Evolutionary conservation across 1,139 yeast species (phyloP).

Genomic region (Blastobotrys ciferrii): DNA sequence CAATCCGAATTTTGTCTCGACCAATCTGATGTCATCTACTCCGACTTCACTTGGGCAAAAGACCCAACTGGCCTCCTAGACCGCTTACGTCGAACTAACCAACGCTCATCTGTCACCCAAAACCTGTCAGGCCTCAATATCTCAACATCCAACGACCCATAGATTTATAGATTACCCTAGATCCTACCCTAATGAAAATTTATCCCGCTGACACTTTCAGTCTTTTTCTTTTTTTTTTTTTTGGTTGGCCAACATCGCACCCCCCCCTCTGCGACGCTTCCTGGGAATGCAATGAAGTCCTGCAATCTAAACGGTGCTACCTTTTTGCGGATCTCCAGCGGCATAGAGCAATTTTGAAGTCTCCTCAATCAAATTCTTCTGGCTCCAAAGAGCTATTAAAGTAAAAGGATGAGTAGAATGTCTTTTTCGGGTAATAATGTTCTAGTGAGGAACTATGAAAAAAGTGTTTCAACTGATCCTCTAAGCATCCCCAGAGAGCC

Average conservation of each 20-base stretch:
- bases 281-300: no score
- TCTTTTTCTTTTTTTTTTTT: constrained; percentile 1
- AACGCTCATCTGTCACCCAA: neutral
- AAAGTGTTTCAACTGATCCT: no score
- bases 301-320: no score
- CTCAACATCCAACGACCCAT: neutral
- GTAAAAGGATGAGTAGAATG: no score
- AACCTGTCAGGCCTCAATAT: neutral
- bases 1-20: constrained; percentile 30
- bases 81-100: constrained; percentile 15
- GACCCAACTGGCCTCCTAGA: constrained; percentile 24
- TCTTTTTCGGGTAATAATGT: no score
- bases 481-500: no score
- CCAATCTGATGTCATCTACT: constrained; percentile 26
- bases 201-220: neutral
- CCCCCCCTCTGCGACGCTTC: no score
- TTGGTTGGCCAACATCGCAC: neutral
- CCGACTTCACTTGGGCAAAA: constrained; percentile 34
- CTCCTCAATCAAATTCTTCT: no score
- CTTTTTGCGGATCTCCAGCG: no score
- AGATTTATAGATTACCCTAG: neutral
- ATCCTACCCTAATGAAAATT: neutral
- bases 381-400: no score
- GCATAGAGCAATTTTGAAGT: no score
- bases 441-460: no score